These are phyloP conservation scores for Penicillium sp. DNA, from an alignment of 2,329 filamentous ascomycete genomes.

Conservation along the genomic window DNA sequence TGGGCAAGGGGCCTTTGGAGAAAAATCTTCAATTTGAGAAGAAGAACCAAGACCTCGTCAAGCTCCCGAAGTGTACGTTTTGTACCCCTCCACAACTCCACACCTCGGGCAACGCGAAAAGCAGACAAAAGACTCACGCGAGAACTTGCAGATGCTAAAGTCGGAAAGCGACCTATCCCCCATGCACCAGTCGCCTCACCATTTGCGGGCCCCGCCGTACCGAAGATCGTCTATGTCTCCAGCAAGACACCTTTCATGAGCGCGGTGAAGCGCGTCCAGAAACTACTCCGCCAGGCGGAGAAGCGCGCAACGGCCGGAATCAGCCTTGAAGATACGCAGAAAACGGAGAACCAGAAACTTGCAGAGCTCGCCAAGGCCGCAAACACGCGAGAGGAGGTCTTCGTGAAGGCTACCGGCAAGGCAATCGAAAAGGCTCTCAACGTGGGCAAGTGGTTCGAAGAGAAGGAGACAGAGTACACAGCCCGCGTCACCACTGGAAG, in stretches of 20 bases:
- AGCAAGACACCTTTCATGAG: slow-evolving; percentile 57
- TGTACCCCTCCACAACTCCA: neutral
- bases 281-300: slow-evolving; percentile 53
- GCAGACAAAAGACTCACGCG: slow-evolving; percentile 8
- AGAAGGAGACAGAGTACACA: slow-evolving; percentile 48
- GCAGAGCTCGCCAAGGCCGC: slow-evolving; percentile 32
- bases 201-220: slow-evolving; percentile 48
- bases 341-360: slow-evolving; percentile 32
- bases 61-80: slow-evolving; percentile 37
- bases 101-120: neutral
- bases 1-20: slow-evolving; percentile 25
- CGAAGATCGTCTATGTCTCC: slow-evolving; percentile 59
- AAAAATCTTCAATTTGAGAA: slow-evolving; percentile 38
- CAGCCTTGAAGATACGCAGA: slow-evolving; percentile 32
- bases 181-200: slow-evolving; percentile 55
- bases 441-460: slow-evolving; percentile 57
- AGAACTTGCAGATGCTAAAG: slow-evolving; percentile 42
- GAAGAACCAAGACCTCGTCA: slow-evolving; percentile 38
- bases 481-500: slow-evolving; percentile 57
- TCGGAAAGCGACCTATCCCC: slow-evolving; percentile 59
- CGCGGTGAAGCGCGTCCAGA: slow-evolving; percentile 58
- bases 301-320: slow-evolving; percentile 51
- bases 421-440: slow-evolving; percentile 58
- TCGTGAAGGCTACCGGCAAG: slow-evolving; percentile 59
- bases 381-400: slow-evolving; percentile 50